Evolutionary conservation across 225 moss, liverwort and hornwort species (phyloP), one percentile per base, ranked within the genome.

Genomic region (Asterella californica): DNA sequence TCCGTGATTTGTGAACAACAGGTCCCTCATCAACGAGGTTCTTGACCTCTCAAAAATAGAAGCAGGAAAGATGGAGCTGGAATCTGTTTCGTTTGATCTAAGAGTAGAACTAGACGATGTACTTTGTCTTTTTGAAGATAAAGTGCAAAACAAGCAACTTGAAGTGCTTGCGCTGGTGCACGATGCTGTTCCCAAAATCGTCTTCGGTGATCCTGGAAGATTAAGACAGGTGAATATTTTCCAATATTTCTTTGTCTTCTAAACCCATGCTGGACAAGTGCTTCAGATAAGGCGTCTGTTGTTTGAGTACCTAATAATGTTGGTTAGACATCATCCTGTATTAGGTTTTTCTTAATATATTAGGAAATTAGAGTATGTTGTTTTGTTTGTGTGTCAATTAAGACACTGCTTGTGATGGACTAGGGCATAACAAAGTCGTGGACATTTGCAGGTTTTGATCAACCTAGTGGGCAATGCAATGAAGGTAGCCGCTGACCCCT

Each of bases 11-110:
- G 42, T 76, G 22, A 10, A 17, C 4, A 10, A 55, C 87, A 90
- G 90, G 75, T 85, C 88, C 64, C 90, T 94, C 57, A 94, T 94
- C 78, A 94, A 88, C 74, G 90, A 94, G 48, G 93, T 94, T 75
- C 87, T 94, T 48, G 91, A 94, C 79, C 79, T 94, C 66, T 94
- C 93, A 29, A 94, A 94, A 83, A 91, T 94, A 45, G 93, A 94
- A 84, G 93, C 91, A 12, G 93, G 91, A 70, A 91, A 87, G 76
- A 91, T 94, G 93, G 93, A 94, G 83, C 79, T 94, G 33, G 93
- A 94, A 78, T 79, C 88, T 36, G 86, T 94, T 66, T 81, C 88
- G n/a, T 90, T 94, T 27, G 89, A 94, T 80, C 80, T 94, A 67
- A 84, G 89, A 42, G 81, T 81, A 46, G 91, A 91, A 78, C 50